These are phyloP conservation scores for Lactarius psammicola DNA, from an alignment of 768 basidiomycete species.

Conservation along the genomic window DNA sequence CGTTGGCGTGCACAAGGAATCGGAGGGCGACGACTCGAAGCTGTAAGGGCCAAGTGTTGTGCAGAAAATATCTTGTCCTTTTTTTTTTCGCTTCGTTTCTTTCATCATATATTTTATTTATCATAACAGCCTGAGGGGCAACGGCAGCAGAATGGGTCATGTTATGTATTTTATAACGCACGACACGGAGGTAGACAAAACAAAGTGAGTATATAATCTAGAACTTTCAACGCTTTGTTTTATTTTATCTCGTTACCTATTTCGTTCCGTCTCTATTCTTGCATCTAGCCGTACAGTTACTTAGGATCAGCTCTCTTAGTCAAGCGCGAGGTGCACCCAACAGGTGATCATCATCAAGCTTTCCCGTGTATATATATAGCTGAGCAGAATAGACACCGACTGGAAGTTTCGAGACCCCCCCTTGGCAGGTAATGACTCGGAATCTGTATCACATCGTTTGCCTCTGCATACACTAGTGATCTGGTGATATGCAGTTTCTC, in stretches of 20 bases:
- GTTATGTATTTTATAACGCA: neutral
- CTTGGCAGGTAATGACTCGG: neutral
- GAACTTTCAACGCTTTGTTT: neutral
- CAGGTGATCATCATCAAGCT: neutral
- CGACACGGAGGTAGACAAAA: neutral
- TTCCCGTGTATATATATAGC: neutral
- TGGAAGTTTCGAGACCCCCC: neutral
- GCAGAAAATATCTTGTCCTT: neutral
- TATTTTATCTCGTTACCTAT: neutral
- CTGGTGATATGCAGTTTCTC: neutral
- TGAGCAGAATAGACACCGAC: neutral
- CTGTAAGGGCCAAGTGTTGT: neutral
- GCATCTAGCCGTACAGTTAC: neutral
- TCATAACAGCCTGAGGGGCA: neutral
- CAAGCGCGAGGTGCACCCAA: neutral
- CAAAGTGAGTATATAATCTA: neutral
- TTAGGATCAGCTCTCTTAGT: neutral
- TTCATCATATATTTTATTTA: neutral
- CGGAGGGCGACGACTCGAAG: conserved; percentile 12
- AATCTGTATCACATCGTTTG: neutral
- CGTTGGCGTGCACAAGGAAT: conserved; percentile 37
- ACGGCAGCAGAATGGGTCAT: neutral
- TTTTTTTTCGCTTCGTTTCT: conserved; percentile 32
- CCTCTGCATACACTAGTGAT: neutral
- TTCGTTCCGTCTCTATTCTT: no score